These are phyloP conservation scores for Pneumocystis canis DNA, from an alignment of 1,139 yeast species.

Conservation along the genomic window DNA sequence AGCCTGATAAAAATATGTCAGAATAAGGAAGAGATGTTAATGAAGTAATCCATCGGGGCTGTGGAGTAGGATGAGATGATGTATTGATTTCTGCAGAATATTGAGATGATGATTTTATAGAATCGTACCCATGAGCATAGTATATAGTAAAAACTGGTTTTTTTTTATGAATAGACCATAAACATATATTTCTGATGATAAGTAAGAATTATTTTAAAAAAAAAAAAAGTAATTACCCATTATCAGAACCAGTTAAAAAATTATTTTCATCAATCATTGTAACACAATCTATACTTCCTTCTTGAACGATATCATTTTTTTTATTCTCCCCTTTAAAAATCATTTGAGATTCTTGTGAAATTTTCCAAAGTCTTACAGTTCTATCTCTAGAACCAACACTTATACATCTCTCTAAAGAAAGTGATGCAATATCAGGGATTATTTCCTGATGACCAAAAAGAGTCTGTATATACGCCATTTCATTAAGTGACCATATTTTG, in stretches of 20 bases:
- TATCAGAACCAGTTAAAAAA: conserved; percentile 88
- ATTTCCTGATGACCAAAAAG: conserved; percentile 91
- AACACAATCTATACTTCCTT: conserved; percentile 85
- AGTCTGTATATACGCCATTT: conserved; percentile 75
- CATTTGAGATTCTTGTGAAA: conserved; percentile 82
- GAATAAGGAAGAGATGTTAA: conserved; percentile 78
- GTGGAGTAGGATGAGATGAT: conserved; percentile 37
- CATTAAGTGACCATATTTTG: conserved; percentile 73
- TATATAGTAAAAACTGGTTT: conserved; percentile 62
- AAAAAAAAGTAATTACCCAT: conserved; percentile 41
- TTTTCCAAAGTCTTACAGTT: conserved; percentile 92
- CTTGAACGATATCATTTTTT: conserved; percentile 29
- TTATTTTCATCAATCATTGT: conserved; percentile 84
- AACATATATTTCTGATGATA: conserved; percentile 11
- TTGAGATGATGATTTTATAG: conserved; percentile 31
- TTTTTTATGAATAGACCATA: conserved; percentile 85
- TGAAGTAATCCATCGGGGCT: conserved; percentile 78
- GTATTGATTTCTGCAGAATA: conserved; percentile 50
- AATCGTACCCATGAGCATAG: conserved; percentile 64
- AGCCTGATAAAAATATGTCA: conserved; percentile 73
- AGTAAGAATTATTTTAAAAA: background rate
- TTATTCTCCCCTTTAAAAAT: conserved; percentile 62
- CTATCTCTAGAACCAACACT: conserved; percentile 92
- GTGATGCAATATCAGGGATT: conserved; percentile 64
- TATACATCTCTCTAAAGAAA: conserved; percentile 78